Evolutionary conservation across 768 basidiomycete species (phyloP).

Genomic region (Russula vinacea): DNA sequence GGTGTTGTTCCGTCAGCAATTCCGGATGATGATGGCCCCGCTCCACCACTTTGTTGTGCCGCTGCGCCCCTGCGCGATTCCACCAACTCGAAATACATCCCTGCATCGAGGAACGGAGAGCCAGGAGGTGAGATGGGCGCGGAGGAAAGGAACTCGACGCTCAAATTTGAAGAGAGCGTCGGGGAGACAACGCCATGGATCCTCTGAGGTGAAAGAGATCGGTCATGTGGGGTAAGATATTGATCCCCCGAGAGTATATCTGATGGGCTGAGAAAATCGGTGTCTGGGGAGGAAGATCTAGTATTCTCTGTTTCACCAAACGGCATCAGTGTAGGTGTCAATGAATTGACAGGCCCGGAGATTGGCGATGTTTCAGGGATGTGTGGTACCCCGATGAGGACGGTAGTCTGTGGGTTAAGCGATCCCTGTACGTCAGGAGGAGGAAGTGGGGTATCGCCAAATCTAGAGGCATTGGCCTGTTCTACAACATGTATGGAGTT

Average conservation of each 20-base stretch:
- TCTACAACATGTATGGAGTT: background rate
- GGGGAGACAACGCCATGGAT: slow-evolving; percentile 9
- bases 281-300: background rate
- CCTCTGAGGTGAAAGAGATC: slow-evolving; percentile 1
- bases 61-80: background rate
- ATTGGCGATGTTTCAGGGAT: background rate
- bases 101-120: slow-evolving; percentile 17
- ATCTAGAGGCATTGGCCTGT: background rate
- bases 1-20: background rate
- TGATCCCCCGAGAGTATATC: slow-evolving; percentile 6
- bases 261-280: slow-evolving; percentile 12
- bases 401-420: slow-evolving; percentile 1
- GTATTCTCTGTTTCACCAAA: background rate
- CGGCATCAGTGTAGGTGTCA: background rate
- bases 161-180: slow-evolving; percentile 17
- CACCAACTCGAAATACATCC: background rate
- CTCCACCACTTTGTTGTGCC: slow-evolving; percentile 10
- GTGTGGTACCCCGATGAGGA: background rate
- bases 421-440: background rate
- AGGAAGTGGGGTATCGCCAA: background rate
- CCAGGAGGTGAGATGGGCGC: slow-evolving; percentile 23
- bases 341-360: background rate
- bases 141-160: slow-evolving; percentile 20
- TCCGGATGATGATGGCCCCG: background rate
- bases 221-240: slow-evolving; percentile 10